These are phyloP conservation scores for Irpex sp. DNA, from an alignment of 1,284 basidiomycete species.

Conservation along the genomic window DNA sequence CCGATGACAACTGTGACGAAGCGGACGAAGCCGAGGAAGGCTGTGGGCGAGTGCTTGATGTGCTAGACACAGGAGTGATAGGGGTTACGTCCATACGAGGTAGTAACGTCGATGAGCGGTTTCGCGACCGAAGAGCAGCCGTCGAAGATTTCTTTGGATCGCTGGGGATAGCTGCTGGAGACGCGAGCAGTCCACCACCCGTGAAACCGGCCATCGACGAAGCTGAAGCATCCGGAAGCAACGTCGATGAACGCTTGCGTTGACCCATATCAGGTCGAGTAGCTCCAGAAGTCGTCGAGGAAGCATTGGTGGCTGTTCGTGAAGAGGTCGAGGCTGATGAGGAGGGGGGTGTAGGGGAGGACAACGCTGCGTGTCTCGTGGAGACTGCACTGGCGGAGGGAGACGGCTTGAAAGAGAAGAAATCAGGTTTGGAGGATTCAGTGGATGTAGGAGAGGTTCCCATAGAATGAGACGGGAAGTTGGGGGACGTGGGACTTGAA, in stretches of 20 bases:
- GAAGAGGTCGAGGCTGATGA: neutral
- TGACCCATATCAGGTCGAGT: slow-evolving; percentile 1
- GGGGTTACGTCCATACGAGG: slow-evolving; percentile 11
- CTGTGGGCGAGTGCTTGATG: slow-evolving; percentile 10
- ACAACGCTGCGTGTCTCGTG: neutral
- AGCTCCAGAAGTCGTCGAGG: neutral
- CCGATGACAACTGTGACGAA: slow-evolving; percentile 12
- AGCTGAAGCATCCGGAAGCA: slow-evolving; percentile 18
- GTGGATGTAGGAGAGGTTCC: neutral
- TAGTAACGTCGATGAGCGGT: slow-evolving; percentile 17
- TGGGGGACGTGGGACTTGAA: slow-evolving; percentile 7
- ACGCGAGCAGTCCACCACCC: slow-evolving; percentile 25
- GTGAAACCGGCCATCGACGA: slow-evolving; percentile 23
- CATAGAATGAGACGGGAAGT: neutral
- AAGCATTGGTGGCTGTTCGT: neutral
- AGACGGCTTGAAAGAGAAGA: neutral
- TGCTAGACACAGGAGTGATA: neutral
- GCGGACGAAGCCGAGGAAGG: slow-evolving; percentile 11
- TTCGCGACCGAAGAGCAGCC: slow-evolving; percentile 12
- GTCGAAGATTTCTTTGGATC: slow-evolving; percentile 6
- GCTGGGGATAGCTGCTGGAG: slow-evolving; percentile 7
- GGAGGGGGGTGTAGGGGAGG: slow-evolving; percentile 1
- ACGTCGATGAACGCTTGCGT: slow-evolving; percentile 17
- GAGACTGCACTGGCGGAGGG: neutral
- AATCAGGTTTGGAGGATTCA: neutral